phyloP scores from a whole-genome alignment of 208 protist genomes.

The Trichomonas gallinae region DNA sequence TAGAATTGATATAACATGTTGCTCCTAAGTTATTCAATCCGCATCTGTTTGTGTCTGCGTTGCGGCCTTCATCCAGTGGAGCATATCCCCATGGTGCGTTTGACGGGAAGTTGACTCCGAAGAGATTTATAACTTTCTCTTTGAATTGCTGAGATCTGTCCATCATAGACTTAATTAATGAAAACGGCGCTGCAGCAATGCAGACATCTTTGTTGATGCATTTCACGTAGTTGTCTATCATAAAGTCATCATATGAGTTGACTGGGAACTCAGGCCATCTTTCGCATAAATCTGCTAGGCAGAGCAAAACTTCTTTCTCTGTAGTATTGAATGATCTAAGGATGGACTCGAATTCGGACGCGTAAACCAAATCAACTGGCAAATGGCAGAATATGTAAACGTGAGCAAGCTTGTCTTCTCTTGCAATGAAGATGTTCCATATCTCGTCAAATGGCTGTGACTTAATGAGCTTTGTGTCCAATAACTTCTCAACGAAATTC shows the following conservation, averaged over 20 bases:
- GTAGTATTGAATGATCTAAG: neutral
- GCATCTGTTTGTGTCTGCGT: neutral
- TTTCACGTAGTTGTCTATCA: neutral
- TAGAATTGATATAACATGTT: constrained; percentile 4
- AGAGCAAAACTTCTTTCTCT: neutral
- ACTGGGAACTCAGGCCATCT: neutral
- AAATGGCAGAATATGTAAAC: neutral
- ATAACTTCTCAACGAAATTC: neutral
- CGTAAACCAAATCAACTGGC: neutral
- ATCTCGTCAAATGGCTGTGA: neutral
- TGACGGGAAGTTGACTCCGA: neutral
- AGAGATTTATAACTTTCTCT: neutral
- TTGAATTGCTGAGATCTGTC: neutral
- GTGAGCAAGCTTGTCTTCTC: neutral
- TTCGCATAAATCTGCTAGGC: neutral
- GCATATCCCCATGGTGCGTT: neutral
- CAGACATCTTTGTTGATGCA: neutral
- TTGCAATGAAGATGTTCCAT: neutral
- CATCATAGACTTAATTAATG: neutral
- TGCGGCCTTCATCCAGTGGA: neutral
- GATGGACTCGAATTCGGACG: neutral
- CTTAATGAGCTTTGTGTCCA: neutral
- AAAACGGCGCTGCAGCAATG: neutral
- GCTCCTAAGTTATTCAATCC: neutral
- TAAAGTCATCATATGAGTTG: neutral